phyloP scores from a whole-genome alignment of 2,329 filamentous ascomycete genomes.

The Domatiomyces globalis region DNA sequence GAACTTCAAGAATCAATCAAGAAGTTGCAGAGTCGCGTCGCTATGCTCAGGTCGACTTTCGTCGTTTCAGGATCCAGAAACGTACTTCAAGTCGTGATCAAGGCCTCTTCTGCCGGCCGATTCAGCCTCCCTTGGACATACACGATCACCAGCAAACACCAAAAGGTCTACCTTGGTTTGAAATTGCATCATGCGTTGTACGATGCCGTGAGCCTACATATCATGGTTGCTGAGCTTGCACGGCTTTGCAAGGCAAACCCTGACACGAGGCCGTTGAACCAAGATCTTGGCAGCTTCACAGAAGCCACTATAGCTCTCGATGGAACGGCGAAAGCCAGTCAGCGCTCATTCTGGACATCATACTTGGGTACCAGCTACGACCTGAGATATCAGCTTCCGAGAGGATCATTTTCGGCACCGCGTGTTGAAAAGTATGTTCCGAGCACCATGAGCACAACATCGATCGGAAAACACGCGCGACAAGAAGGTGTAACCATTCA shows the following conservation, averaged over 20 bases:
- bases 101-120: neutral
- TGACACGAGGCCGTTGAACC: constrained; percentile 10
- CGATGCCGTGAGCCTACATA: constrained; percentile 64
- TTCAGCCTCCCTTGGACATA: neutral
- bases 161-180: constrained; percentile 28
- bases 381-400: neutral
- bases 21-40: constrained; percentile 38
- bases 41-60: constrained; percentile 58
- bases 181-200: constrained; percentile 77
- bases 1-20: constrained; percentile 48
- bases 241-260: constrained; percentile 25
- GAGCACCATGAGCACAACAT: constrained; percentile 26
- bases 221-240: constrained; percentile 43
- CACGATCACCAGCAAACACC: neutral
- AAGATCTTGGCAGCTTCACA: constrained; percentile 17
- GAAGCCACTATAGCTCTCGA: neutral
- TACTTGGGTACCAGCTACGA: constrained; percentile 23
- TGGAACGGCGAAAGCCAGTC: constrained; percentile 15
- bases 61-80: constrained; percentile 18
- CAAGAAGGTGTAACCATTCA: constrained; percentile 52
- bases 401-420: constrained; percentile 6
- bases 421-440: constrained; percentile 37
- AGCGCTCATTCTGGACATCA: constrained; percentile 32
- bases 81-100: neutral
- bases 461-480: constrained; percentile 31